Evolutionary conservation across 2,329 filamentous ascomycete genomes (phyloP).

Genomic region (Monilinia laxa): DNA sequence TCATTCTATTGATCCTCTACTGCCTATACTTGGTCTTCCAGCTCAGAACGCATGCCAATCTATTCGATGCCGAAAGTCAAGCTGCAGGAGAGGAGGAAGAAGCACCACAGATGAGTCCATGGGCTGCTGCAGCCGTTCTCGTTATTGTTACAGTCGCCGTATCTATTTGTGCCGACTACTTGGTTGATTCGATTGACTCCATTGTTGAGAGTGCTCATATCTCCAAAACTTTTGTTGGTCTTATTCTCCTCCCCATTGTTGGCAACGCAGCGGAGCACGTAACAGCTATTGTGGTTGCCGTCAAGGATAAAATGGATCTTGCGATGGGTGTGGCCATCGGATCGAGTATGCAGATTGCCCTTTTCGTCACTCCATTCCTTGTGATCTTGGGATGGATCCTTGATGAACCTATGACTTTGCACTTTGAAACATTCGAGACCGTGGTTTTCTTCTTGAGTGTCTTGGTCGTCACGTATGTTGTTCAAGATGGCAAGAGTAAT

Average conservation of each 20-base stretch:
- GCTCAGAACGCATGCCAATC: slow-evolving; percentile 68
- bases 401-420: slow-evolving; percentile 66
- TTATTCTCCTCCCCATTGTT: slow-evolving; percentile 75
- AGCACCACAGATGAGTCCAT: slow-evolving; percentile 21
- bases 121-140: slow-evolving; percentile 50
- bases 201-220: slow-evolving; percentile 68
- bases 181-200: slow-evolving; percentile 71
- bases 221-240: slow-evolving; percentile 76
- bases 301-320: slow-evolving; percentile 72
- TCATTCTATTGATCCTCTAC: slow-evolving; percentile 74
- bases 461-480: slow-evolving; percentile 71
- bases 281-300: slow-evolving; percentile 72
- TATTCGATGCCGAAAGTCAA: slow-evolving; percentile 60
- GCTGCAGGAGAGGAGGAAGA: slow-evolving; percentile 28
- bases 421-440: slow-evolving; percentile 79
- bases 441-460: slow-evolving; percentile 74
- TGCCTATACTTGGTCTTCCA: slow-evolving; percentile 77
- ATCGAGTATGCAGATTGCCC: slow-evolving; percentile 76
- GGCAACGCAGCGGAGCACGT: slow-evolving; percentile 79
- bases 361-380: slow-evolving; percentile 76
- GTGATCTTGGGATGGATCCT: slow-evolving; percentile 77
- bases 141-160: slow-evolving; percentile 67
- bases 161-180: slow-evolving; percentile 70
- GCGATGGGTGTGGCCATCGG: slow-evolving; percentile 79
- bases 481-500: slow-evolving; percentile 82